A percentile compares a stretch with the other conserved stretches of the same genome.
Evolutionary conservation across 805 yeast species (phyloP).

Genomic region (Monosporozyma yasuniensis): DNA sequence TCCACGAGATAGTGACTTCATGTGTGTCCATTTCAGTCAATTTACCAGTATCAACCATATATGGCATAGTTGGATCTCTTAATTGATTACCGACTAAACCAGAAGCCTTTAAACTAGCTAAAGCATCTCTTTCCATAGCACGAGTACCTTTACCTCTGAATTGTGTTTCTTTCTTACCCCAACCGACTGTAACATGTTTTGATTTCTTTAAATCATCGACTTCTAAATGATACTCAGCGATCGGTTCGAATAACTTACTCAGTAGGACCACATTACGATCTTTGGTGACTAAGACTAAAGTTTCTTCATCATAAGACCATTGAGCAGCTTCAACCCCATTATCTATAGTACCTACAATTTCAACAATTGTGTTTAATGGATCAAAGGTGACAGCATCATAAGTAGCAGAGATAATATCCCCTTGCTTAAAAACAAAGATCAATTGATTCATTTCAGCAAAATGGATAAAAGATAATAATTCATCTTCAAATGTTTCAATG

Average conservation of each 20-base stretch:
- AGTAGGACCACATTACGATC: slow-evolving; percentile 55
- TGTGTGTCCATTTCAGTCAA: slow-evolving; percentile 47
- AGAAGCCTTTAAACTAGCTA: slow-evolving; percentile 40
- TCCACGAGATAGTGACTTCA: slow-evolving; percentile 63
- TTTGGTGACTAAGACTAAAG: slow-evolving; percentile 57
- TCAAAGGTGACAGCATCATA: slow-evolving; percentile 41
- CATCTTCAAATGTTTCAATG: slow-evolving; percentile 33
- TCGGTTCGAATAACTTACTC: slow-evolving; percentile 70
- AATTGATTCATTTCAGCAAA: slow-evolving; percentile 61
- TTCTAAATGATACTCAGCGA: slow-evolving; percentile 52
- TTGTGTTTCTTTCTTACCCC: slow-evolving; percentile 98
- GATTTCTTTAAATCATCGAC: slow-evolving; percentile 58
- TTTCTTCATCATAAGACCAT: slow-evolving; percentile 93
- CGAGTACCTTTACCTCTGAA: slow-evolving; percentile 90
- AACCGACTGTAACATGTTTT: slow-evolving; percentile 90
- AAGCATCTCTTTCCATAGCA: slow-evolving; percentile 56
- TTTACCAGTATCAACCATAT: slow-evolving; percentile 60
- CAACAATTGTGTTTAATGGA: slow-evolving; percentile 42
- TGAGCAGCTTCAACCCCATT: slow-evolving; percentile 59
- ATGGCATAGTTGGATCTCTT: slow-evolving; percentile 84
- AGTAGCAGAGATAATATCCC: slow-evolving; percentile 64
- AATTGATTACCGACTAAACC: slow-evolving; percentile 61
- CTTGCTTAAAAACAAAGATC: slow-evolving; percentile 58
- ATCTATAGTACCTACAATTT: slow-evolving; percentile 79
- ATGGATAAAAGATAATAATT: slow-evolving; percentile 50